Percentiles rank a stretch among this genome's conserved stretches.
Evolutionary conservation across 306 rosid genomes (phyloP).

Genomic region (Sophora flavescens): DNA sequence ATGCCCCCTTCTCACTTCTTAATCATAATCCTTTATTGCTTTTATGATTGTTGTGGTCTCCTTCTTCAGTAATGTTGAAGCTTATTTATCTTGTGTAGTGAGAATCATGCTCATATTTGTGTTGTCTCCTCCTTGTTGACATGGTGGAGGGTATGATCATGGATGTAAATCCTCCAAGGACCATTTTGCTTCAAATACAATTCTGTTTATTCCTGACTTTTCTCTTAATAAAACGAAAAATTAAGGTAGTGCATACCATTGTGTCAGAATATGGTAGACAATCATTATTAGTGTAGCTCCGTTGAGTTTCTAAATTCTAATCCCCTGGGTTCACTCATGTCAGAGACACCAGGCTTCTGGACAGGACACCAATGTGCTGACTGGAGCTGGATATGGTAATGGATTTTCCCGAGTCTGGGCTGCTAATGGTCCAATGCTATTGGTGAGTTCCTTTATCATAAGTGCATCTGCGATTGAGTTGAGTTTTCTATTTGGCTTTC

Average conservation of each 20-base stretch:
- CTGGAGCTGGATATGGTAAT: conserved; percentile 80
- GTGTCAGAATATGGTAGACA: conserved; percentile 27
- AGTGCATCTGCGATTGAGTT: conserved; percentile 17
- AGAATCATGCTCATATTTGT: neutral
- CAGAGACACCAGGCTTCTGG: conserved; percentile 77
- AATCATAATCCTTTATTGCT: too few species aligned
- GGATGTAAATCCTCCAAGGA: neutral
- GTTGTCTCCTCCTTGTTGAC: conserved; percentile 13
- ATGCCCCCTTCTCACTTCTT: too few species aligned
- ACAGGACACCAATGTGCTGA: conserved; percentile 66
- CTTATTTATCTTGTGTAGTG: too few species aligned
- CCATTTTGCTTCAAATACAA: conserved; percentile 38
- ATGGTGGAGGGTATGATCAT: neutral
- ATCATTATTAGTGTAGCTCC: neutral
- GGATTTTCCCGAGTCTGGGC: conserved; percentile 77
- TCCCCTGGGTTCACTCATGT: conserved; percentile 40
- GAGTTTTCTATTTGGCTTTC: conserved; percentile 28
- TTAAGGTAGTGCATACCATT: neutral
- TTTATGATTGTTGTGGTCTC: too few species aligned
- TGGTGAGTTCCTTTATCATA: conserved; percentile 61
- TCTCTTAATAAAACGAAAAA: neutral
- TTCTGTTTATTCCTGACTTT: neutral
- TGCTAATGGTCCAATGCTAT: conserved; percentile 84
- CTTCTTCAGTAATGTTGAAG: too few species aligned
- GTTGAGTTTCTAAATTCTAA: conserved; percentile 42